phyloP scores from a whole-genome alignment of 192 early-diverging fungal genomes.

The Piromyces finnis region DNA sequence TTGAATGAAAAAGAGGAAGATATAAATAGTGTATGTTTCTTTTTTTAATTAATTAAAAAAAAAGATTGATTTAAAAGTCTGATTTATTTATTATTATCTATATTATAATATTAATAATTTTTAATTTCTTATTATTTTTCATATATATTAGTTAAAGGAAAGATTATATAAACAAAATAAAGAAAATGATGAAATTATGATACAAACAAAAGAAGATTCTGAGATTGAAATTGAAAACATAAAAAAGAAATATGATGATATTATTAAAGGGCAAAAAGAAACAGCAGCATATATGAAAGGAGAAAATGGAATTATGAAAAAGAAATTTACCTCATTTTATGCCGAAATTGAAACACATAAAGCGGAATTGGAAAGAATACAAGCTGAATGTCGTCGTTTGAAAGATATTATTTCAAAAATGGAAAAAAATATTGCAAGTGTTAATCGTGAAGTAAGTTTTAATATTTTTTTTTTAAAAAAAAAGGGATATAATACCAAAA shows the following conservation, averaged over 20 bases:
- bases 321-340: constrained; percentile 43
- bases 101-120: too few species aligned
- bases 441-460: constrained; percentile 9
- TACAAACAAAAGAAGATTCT: constrained; percentile 39
- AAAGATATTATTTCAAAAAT: constrained; percentile 37
- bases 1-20: constrained; percentile 28
- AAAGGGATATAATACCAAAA: too few species aligned
- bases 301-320: constrained; percentile 46
- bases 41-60: not conserved
- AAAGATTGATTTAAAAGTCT: too few species aligned
- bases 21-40: constrained; percentile 24
- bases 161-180: constrained; percentile 24
- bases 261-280: constrained; percentile 35
- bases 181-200: constrained; percentile 34
- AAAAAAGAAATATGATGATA: constrained; percentile 32
- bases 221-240: constrained; percentile 33
- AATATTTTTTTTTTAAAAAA: too few species aligned
- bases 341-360: constrained; percentile 41
- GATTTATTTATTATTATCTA: too few species aligned
- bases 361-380: constrained; percentile 34
- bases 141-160: constrained; percentile 21
- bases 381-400: constrained; percentile 35
- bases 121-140: not conserved
- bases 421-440: constrained; percentile 37
- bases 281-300: constrained; percentile 36